Evolutionary conservation across 768 basidiomycete genomes (phyloP).

Genomic region (Calocybe indica): DNA sequence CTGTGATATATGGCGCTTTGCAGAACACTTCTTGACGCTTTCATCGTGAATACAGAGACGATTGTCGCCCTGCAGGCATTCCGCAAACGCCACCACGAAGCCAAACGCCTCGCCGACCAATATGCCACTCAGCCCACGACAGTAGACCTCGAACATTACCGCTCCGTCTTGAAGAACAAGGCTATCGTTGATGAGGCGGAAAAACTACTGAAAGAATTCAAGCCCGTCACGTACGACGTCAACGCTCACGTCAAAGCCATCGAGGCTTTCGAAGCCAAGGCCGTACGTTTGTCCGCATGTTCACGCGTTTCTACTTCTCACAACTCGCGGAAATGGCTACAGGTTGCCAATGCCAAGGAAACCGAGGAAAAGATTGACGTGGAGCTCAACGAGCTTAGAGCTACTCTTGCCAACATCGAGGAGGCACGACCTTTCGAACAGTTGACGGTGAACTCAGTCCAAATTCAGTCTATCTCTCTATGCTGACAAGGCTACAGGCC

Average conservation of each 20-base stretch:
- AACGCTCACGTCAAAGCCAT: constrained; percentile 87
- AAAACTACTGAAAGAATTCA: constrained; percentile 83
- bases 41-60: constrained; percentile 55
- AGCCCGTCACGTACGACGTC: constrained; percentile 93
- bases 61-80: constrained; percentile 87
- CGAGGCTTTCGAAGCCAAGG: constrained; percentile 94
- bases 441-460: constrained; percentile 56
- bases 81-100: constrained; percentile 92
- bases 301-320: not conserved
- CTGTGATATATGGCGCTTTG: not conserved
- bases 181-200: constrained; percentile 89
- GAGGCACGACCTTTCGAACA: constrained; percentile 97
- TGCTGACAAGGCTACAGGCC: constrained; percentile 37
- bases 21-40: not conserved
- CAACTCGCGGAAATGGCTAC: not conserved
- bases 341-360: constrained; percentile 88
- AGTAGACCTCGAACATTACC: constrained; percentile 90
- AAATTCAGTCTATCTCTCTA: constrained; percentile 1
- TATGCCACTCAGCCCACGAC: constrained; percentile 70
- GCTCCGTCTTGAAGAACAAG: constrained; percentile 87
- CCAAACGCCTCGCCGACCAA: constrained; percentile 64
- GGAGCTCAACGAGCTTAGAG: constrained; percentile 87
- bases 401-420: constrained; percentile 94
- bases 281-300: constrained; percentile 42
- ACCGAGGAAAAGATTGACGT: constrained; percentile 86